Conservation (phyloP, 768 basidiomycete species). For the Termitomyces sp. region DNA sequence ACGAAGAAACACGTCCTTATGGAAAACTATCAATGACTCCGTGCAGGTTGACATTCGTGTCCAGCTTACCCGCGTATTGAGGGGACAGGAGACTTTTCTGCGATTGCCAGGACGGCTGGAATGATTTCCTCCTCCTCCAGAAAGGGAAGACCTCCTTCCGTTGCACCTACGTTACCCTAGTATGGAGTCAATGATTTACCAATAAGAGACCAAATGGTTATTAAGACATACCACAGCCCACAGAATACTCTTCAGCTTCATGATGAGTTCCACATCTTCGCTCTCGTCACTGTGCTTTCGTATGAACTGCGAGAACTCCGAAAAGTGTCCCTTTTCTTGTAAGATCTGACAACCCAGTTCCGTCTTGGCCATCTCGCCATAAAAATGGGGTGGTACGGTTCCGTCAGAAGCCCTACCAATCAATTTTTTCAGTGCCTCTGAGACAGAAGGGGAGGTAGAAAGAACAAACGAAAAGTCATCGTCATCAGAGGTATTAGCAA, state of each 20-base stretch:
- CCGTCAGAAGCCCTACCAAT: constrained; percentile 71
- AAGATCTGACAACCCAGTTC: constrained; percentile 91
- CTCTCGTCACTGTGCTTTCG: constrained; percentile 82
- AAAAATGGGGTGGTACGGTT: constrained; percentile 92
- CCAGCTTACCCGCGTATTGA: constrained; percentile 84
- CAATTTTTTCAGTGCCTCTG: background rate
- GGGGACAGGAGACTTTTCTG: constrained; percentile 83
- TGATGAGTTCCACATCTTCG: constrained; percentile 77
- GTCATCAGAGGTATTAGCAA: constrained; percentile 62
- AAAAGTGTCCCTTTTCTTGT: constrained; percentile 86
- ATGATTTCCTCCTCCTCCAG: constrained; percentile 95
- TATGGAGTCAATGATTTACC: background rate
- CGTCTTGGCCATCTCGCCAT: constrained; percentile 97
- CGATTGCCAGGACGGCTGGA: constrained; percentile 85
- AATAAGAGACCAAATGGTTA: background rate
- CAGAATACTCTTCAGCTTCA: constrained; percentile 90
- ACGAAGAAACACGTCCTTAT: constrained; percentile 94
- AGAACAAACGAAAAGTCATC: constrained; percentile 51
- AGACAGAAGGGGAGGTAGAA: background rate
- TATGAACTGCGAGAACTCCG: constrained; percentile 88
- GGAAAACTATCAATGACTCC: background rate
- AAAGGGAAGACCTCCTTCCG: constrained; percentile 87
- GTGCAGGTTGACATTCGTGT: background rate
- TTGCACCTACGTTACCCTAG: constrained; percentile 93
- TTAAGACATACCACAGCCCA: constrained; percentile 90